Evolutionary conservation across 2,329 filamentous ascomycete species (phyloP), one percentile per base, ranked within the genome.

Genomic region (Leptographium lundbergii): DNA sequence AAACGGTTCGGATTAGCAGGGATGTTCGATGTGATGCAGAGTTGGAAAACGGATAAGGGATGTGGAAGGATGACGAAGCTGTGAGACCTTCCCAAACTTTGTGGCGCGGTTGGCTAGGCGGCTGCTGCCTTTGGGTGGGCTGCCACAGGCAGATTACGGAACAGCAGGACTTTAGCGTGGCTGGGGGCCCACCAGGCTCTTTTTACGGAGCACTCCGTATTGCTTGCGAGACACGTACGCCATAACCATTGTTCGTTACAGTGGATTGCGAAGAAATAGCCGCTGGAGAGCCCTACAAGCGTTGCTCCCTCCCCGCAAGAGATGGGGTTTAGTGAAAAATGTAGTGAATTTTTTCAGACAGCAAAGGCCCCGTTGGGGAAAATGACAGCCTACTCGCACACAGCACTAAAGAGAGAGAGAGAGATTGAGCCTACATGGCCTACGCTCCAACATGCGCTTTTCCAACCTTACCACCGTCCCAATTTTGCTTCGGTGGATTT

Each of bases 61-160:
- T 54, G 57, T 27, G 42, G 45, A 39, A 27, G 58, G 61, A 64
- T 64, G 63, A 61, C 63, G 63, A 64, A 63, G 61, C 63, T 61
- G 51, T 50, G 22, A 51, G 22, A 51, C 42, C 53, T 45, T 25
- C 27, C 29, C 55, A 47, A 45, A 56, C 29, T 29, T 29, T 52
- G 54, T 32, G 11, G 55, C 10, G 29, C 52, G 17, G 22, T n/a
- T 14, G 47, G 47, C 22, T 27, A 9, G 22, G 22, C 22, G 47
- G 45, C 45, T 50, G 47, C 22, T 25, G 47, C 47, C 22, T 50
- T 22, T 14, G 13, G 36, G 36, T 10, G 34, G 34, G 13, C 34
- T 36, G 34, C 34, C 34, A 36, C 27, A 39, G 29, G 29, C 52
- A 54, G 53, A 42, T 42, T 39, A 36, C 53, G n/a, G 17, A 34